Evolutionary conservation across 768 basidiomycete genomes (phyloP).

Genomic region (Gymnopilus junonius): DNA sequence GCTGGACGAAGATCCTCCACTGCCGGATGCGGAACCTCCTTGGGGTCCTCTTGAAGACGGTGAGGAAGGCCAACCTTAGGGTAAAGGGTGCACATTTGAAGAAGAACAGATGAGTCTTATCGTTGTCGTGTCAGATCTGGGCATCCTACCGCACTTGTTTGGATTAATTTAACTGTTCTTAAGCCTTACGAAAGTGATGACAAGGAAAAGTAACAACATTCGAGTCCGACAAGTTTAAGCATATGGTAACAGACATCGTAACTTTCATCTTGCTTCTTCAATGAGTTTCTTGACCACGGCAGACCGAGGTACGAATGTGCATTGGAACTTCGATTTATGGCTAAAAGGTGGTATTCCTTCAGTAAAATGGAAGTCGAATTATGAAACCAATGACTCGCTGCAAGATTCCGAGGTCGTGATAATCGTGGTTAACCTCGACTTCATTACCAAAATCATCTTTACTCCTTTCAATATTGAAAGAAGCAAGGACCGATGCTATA

Average conservation of each 20-base stretch:
- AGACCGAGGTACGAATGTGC: background rate
- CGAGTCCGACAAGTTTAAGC: too few species aligned
- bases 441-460: background rate
- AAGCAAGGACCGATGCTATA: background rate
- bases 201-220: too few species aligned
- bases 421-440: background rate
- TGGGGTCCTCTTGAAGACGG: conserved; percentile 17
- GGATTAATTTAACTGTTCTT: too few species aligned
- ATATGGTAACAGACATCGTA: too few species aligned
- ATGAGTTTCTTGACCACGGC: background rate
- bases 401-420: background rate
- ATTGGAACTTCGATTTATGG: background rate
- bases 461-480: background rate
- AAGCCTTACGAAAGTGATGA: too few species aligned
- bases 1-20: conserved; percentile 18
- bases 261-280: background rate
- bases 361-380: background rate
- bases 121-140: too few species aligned
- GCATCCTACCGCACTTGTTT: too few species aligned
- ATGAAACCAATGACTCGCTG: background rate
- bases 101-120: too few species aligned
- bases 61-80: background rate
- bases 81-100: too few species aligned
- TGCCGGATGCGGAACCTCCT: conserved; percentile 25
- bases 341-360: background rate